Conservation (phyloP, 2,329 filamentous ascomycete genomes). For the Exophiala dermatitidis region DNA sequence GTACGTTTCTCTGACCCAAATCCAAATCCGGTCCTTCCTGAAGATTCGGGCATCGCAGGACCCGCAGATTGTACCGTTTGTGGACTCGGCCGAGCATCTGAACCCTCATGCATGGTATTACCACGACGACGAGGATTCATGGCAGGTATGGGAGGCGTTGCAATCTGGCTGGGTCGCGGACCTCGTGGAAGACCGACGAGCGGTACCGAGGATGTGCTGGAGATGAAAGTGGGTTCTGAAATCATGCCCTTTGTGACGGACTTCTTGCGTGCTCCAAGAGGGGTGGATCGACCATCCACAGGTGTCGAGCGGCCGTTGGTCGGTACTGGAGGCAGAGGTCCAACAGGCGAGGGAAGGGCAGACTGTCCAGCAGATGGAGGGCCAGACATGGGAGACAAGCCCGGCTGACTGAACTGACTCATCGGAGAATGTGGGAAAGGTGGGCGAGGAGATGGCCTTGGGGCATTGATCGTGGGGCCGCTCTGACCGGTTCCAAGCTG, state of each 20-base stretch:
- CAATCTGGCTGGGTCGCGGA: slow-evolving; percentile 18
- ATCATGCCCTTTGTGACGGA: slow-evolving; percentile 55
- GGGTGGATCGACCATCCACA: slow-evolving; percentile 22
- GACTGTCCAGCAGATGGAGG: slow-evolving; percentile 13
- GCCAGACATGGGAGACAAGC: slow-evolving; percentile 14
- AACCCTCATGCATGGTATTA: slow-evolving; percentile 38
- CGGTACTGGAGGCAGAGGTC: slow-evolving; percentile 41
- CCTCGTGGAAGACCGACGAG: slow-evolving; percentile 51
- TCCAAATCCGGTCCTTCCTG: background rate
- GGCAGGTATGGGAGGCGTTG: slow-evolving; percentile 48
- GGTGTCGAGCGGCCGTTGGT: slow-evolving; percentile 38
- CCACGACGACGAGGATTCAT: slow-evolving; percentile 55
- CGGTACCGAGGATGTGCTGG: slow-evolving; percentile 51
- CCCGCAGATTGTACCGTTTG: slow-evolving; percentile 14
- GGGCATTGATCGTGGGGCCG: slow-evolving; percentile 1
- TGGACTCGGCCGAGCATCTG: slow-evolving; percentile 10
- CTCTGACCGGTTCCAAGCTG: slow-evolving; percentile 9
- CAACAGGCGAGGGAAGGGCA: slow-evolving; percentile 38
- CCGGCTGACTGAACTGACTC: slow-evolving; percentile 27
- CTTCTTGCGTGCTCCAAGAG: slow-evolving; percentile 44
- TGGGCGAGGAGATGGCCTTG: slow-evolving; percentile 21
- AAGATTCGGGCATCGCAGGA: slow-evolving; percentile 5
- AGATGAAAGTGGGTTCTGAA: slow-evolving; percentile 50
- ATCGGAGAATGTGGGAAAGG: slow-evolving; percentile 27
- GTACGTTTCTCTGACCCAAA: slow-evolving; percentile 1